Percentiles rank a stretch among this genome's conserved stretches.
Evolutionary conservation across 2,329 filamentous ascomycete genomes (phyloP).

Genomic region (Talaromyces sp.): DNA sequence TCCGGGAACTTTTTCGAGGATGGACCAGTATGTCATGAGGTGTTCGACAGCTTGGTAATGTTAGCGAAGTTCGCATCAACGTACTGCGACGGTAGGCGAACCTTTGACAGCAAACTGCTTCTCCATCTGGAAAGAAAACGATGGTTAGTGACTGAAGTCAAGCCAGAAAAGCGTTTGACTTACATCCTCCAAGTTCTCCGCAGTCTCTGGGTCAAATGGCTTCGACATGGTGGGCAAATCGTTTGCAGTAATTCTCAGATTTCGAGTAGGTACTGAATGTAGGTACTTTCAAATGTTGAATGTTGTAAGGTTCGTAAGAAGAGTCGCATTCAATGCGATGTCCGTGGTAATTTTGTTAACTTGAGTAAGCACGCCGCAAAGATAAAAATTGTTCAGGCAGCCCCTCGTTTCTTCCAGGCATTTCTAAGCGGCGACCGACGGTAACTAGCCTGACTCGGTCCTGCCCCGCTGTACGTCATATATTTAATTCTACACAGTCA

Average conservation of each 20-base stretch:
- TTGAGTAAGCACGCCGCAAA: no score
- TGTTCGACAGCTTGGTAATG: slow-evolving; percentile 69
- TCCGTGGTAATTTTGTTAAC: neutral
- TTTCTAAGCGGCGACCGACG: slow-evolving; percentile 7
- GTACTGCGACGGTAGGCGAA: slow-evolving; percentile 33
- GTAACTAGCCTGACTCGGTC: neutral
- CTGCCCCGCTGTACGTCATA: slow-evolving; percentile 8
- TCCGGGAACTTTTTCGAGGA: slow-evolving; percentile 85
- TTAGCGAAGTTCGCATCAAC: slow-evolving; percentile 7
- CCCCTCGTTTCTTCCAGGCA: neutral
- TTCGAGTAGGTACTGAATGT: neutral
- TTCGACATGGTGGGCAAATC: slow-evolving; percentile 30
- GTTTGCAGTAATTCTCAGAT: neutral
- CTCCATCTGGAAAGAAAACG: slow-evolving; percentile 68
- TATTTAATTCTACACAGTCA: neutral
- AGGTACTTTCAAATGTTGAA: neutral
- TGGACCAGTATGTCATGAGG: slow-evolving; percentile 94
- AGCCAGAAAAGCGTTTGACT: slow-evolving; percentile 29
- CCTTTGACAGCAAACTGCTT: slow-evolving; percentile 99
- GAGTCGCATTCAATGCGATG: neutral
- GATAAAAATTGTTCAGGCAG: slow-evolving; percentile 4
- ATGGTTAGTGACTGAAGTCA: neutral
- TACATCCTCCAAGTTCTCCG: slow-evolving; percentile 67
- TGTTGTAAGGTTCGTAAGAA: neutral
- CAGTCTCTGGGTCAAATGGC: slow-evolving; percentile 56